These are phyloP conservation scores for Monilinia vaccinii-corymbosi DNA, from an alignment of 2,329 filamentous ascomycete genomes.

Conservation along the genomic window DNA sequence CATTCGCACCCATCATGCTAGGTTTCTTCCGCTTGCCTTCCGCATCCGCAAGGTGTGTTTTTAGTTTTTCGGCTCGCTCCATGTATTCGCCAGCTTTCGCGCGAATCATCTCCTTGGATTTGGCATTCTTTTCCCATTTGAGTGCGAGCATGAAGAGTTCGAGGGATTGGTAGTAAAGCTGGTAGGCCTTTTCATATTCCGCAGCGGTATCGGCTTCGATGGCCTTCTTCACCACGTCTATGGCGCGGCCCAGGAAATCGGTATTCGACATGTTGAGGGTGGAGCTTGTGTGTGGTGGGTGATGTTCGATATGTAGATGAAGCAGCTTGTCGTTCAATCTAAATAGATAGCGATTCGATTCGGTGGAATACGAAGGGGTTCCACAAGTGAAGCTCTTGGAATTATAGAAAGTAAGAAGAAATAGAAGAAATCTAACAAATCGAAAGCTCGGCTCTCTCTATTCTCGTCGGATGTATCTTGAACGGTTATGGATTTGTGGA, in stretches of 20 bases:
- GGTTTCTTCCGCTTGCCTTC: slow-evolving; percentile 64
- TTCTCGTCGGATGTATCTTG: neutral
- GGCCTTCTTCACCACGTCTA: slow-evolving; percentile 93
- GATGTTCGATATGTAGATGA: neutral
- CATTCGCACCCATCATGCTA: slow-evolving; percentile 63
- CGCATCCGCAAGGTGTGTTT: slow-evolving; percentile 72
- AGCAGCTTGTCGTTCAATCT: neutral
- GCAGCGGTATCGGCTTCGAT: slow-evolving; percentile 93
- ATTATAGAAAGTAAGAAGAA: neutral
- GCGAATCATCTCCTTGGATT: slow-evolving; percentile 95
- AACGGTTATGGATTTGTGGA: neutral
- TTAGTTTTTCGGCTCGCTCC: slow-evolving; percentile 97
- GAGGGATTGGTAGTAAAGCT: slow-evolving; percentile 89
- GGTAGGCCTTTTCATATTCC: slow-evolving; percentile 95
- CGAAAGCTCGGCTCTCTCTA: neutral
- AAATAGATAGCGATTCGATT: neutral
- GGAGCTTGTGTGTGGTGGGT: neutral
- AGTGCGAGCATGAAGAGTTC: slow-evolving; percentile 98
- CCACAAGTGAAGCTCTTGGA: neutral
- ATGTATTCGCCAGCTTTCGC: slow-evolving; percentile 95
- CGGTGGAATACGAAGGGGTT: neutral
- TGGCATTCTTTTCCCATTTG: slow-evolving; percentile 99
- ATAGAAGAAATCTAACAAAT: neutral
- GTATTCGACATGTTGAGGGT: slow-evolving; percentile 71
- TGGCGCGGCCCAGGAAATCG: slow-evolving; percentile 93